phyloP scores from a whole-genome alignment of 768 basidiomycete genomes.

The Exidia glandulosa region DNA sequence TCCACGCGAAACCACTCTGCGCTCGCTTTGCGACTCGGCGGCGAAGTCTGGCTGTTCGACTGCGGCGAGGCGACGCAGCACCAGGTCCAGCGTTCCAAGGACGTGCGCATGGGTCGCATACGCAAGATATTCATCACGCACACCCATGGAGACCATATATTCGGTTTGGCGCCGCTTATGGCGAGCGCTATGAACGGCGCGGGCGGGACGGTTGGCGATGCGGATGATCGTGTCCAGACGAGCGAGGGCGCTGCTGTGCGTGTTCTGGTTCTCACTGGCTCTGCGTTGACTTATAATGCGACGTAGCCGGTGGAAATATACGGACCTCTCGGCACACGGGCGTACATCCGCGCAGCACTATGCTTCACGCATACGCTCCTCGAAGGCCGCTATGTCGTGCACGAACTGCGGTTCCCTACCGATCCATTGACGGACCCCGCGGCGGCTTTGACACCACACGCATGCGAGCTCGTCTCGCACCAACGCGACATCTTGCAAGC shows the following conservation, averaged over 20 bases:
- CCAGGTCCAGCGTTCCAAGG: slow-evolving; percentile 48
- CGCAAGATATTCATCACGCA: slow-evolving; percentile 83
- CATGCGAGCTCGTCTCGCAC: slow-evolving; percentile 37
- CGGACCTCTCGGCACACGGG: slow-evolving; percentile 73
- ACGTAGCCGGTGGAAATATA: slow-evolving; percentile 55
- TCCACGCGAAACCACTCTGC: slow-evolving; percentile 70
- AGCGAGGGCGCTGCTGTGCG: slow-evolving; percentile 7
- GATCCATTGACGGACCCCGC: slow-evolving; percentile 46
- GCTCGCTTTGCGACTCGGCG: slow-evolving; percentile 50
- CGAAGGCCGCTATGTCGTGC: slow-evolving; percentile 60
- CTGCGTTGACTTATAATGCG: not conserved
- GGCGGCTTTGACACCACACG: slow-evolving; percentile 34
- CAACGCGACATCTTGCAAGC: slow-evolving; percentile 55
- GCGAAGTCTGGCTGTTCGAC: slow-evolving; percentile 76
- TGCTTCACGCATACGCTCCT: slow-evolving; percentile 59
- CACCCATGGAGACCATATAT: slow-evolving; percentile 81
- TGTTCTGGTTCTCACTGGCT: too few relatives aligned
- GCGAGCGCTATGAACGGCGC: slow-evolving; percentile 63
- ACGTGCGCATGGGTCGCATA: slow-evolving; percentile 72
- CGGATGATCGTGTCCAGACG: slow-evolving; percentile 36
- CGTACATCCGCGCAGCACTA: slow-evolving; percentile 63
- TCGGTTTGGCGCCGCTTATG: slow-evolving; percentile 60
- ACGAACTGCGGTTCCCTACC: slow-evolving; percentile 60
- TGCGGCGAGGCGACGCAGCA: slow-evolving; percentile 80
- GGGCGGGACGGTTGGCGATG: slow-evolving; percentile 48